These are phyloP conservation scores for Zalaria sp. DNA, from an alignment of 2,329 filamentous ascomycete species.

Conservation along the genomic window DNA sequence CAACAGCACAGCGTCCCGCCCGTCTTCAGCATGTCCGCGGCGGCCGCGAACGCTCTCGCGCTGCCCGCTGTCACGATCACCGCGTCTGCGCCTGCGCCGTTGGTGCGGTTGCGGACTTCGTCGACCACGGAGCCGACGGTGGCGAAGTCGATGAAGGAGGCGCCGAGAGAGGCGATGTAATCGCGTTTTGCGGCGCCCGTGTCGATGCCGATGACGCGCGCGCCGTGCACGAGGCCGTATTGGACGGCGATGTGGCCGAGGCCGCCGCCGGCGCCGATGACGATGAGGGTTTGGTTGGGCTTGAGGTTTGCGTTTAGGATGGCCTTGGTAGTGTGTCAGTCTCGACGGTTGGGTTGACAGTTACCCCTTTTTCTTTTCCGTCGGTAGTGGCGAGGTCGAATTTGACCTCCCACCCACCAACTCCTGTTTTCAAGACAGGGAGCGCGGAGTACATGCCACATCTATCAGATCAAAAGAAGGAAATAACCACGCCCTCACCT, in stretches of 20 bases:
- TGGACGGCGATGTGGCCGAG: conserved; percentile 33
- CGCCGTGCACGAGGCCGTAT: conserved; percentile 28
- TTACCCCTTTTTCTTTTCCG: too few relatives aligned
- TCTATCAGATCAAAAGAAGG: too few relatives aligned
- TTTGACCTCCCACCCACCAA: too few relatives aligned
- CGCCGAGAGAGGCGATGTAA: conserved; percentile 25
- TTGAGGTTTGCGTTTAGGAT: conserved; percentile 27
- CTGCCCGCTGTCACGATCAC: conserved; percentile 29
- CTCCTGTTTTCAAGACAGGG: too few relatives aligned
- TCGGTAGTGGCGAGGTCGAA: too few relatives aligned
- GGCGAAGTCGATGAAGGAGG: conserved; percentile 28
- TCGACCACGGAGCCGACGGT: conserved; percentile 17
- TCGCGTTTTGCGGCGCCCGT: conserved; percentile 23
- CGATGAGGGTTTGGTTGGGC: conserved; percentile 26
- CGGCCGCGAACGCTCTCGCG: conserved; percentile 25
- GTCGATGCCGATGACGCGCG: conserved; percentile 28
- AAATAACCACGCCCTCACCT: neutral
- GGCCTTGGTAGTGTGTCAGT: conserved; percentile 18
- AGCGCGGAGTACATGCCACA: too few relatives aligned
- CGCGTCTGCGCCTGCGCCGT: conserved; percentile 23
- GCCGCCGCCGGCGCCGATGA: conserved; percentile 32
- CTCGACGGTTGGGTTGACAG: neutral
- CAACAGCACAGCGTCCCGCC: conserved; percentile 30
- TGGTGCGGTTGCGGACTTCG: conserved; percentile 22
- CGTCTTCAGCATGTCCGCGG: conserved; percentile 29